Base-by-base conservation (phyloP, 2,329 filamentous ascomycete species). In the Clarireedia sp. region DNA sequence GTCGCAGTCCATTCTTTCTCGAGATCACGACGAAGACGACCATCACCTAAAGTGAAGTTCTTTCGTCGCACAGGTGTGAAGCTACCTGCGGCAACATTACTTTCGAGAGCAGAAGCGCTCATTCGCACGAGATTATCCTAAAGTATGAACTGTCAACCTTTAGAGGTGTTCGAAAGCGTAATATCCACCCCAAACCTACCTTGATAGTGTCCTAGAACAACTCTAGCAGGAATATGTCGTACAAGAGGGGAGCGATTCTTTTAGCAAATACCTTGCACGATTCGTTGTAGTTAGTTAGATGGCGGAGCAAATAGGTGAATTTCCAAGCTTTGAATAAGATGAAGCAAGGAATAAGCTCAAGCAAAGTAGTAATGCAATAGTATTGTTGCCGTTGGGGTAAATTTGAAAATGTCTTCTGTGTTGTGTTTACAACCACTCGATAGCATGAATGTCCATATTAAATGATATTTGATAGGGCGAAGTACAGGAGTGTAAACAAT, bases 1-100 rank as follows among this genome's bases (percentile, higher is more conserved):
- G 72, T 68, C 21, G 73, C 65, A 10, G 73, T 75, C 74, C 74
- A 69, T 57, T 66, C 64, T 49, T 63, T 60, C 44, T 62, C 60
- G 12, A 50, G 46, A 41, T 63, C 60, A 10, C 57, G 54, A 36
- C 59, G 38, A 19, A 59, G 49, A 44, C 49, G 53, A 38, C 60
- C 61, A 12, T 53, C 51, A 43, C 62, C 65, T 17, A 62, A 51
- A 4, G 62, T 62, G 4, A 57, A 60, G 45, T 60, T 58, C 52
- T 59, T 58, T 44, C 66, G 57, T 48, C 63, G 59, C 6, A 67
- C 61, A 14, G 67, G 64, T 47, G 67, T 67, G 53, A 62, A 67
- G 49, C 62, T 57, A 60, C 53, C 46, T 45, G 55, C 45, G 48
- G 49, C 14, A 29, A 45, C 16, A 45, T 44, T 48, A 38, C 49